phyloP scores from a whole-genome alignment of 345 rosid species.

The Ceriops decandra region DNA sequence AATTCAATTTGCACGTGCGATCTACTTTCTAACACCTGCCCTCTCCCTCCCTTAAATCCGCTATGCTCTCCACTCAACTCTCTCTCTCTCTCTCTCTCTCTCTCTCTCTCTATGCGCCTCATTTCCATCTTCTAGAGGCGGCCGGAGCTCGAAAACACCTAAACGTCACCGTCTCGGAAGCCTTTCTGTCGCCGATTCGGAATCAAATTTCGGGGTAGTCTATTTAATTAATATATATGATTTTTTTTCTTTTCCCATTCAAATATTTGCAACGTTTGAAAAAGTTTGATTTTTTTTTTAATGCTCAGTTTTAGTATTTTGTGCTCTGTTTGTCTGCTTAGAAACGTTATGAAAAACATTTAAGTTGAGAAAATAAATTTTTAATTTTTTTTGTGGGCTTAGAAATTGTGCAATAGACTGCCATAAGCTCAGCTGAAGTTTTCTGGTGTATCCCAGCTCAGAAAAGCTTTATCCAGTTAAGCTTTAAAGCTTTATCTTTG shows the following conservation, averaged over 20 bases:
- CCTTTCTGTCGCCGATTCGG: neutral
- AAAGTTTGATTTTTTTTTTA: neutral
- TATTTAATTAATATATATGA: neutral
- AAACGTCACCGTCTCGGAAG: neutral
- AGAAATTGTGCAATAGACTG: too few species aligned
- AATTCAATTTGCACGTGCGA: conserved; percentile 8
- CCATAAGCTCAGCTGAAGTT: too few species aligned
- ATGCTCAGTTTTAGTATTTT: neutral
- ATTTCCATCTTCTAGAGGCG: neutral
- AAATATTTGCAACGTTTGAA: neutral
- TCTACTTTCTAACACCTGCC: neutral
- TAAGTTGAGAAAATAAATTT: neutral
- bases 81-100: neutral
- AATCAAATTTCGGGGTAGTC: neutral
- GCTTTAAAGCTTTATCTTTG: too few species aligned
- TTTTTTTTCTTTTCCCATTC: neutral
- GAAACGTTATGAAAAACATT: neutral
- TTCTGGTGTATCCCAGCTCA: too few species aligned
- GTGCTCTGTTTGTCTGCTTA: neutral
- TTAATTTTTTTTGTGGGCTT: too few species aligned
- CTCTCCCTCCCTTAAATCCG: neutral
- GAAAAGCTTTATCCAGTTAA: too few species aligned
- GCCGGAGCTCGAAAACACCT: conserved; percentile 4
- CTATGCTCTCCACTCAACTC: neutral
- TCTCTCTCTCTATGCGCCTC: neutral